A percentile compares a stretch with the other conserved stretches of the same genome.
Evolutionary conservation across 2,329 filamentous ascomycete genomes (phyloP).

Genomic region (Trichoderma citrinoviride): DNA sequence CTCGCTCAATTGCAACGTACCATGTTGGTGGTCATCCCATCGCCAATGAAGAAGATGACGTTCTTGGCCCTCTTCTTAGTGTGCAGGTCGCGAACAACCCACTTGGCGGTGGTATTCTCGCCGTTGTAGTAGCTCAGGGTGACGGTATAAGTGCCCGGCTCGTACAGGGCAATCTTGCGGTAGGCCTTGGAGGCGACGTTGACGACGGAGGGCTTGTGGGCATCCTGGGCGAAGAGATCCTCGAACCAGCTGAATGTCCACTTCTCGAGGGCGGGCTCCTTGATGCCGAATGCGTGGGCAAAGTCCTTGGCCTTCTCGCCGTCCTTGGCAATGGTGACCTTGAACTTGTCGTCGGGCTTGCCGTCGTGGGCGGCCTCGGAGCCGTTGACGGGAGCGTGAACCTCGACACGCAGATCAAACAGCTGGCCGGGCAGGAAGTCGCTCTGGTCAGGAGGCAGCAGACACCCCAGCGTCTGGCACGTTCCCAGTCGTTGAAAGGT

Average conservation of each 20-base stretch:
- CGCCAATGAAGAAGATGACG: constrained; percentile 79
- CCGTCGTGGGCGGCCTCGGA: constrained; percentile 70
- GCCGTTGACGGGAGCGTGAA: constrained; percentile 78
- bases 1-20: constrained; percentile 26
- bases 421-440: constrained; percentile 82
- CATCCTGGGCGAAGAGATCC: constrained; percentile 75
- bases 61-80: constrained; percentile 77
- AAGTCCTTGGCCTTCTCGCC: constrained; percentile 53
- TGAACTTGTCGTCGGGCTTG: constrained; percentile 71
- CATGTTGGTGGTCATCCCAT: constrained; percentile 73
- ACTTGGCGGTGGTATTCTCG: constrained; percentile 69
- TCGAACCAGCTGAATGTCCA: constrained; percentile 87
- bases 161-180: constrained; percentile 69
- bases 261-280: constrained; percentile 70
- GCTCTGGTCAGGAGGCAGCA: constrained; percentile 62
- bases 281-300: constrained; percentile 64
- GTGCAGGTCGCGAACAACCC: constrained; percentile 70
- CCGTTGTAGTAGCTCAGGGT: constrained; percentile 73
- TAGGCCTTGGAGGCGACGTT: constrained; percentile 79
- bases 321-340: constrained; percentile 68
- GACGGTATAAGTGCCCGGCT: constrained; percentile 76
- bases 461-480: constrained; percentile 58
- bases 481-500: constrained; percentile 59
- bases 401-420: constrained; percentile 80
- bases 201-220: constrained; percentile 66